Evolutionary conservation across 495 filamentous ascomycete genomes (phyloP), one percentile per base, ranked within the genome.

Genomic region (Lichenothelia convexa): DNA sequence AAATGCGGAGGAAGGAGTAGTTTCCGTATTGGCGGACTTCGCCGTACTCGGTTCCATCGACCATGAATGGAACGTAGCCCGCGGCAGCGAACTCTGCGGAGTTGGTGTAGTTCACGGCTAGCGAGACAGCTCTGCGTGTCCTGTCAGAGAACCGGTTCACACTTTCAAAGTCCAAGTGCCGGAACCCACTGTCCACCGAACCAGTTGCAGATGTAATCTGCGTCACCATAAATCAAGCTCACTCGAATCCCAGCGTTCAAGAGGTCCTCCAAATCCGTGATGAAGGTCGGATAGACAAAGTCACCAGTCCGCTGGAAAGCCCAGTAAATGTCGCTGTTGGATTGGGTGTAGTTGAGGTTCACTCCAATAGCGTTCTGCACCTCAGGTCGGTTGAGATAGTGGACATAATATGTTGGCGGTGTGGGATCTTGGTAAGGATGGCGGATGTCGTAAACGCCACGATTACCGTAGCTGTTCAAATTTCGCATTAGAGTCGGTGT

Each of bases 291-390:
- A 36, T 60, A 68, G 22, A 59, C 55, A 20, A 63, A 64, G 35
- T 70, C 66, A 11, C 66, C 66, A 0, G 58, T 60, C 26, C 54
- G 50, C 21, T 59, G 53, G 44, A 68, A 68, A n/a, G 31, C 40
- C 32, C 46, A 46, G 33, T 45, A 55, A 2, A 67, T 47, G n/a
- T 59, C 51, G 34, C 45, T 47, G 35, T 54, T 60, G 13, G 51
- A 42, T 3, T 51, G 42, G 3, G 63, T 63, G 39, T 67, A 68
- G 39, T 68, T 65, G 16, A 65, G 45, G 33, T 62, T 60, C 12
- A 68, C 62, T 4, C 65, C 66, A 3, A 70, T 41, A 1, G 66
- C 64, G 18, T 65, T 46, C 36, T 68, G 66, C 0, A 61, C 53
- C 8, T 40, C 18, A 0, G 61, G 46, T 4, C 46, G 46, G 38